Percentiles rank a stretch among this genome's conserved stretches.
Evolutionary conservation across 2,329 filamentous ascomycete species (phyloP).

Genomic region (Colletotrichum lindemuthianum): DNA sequence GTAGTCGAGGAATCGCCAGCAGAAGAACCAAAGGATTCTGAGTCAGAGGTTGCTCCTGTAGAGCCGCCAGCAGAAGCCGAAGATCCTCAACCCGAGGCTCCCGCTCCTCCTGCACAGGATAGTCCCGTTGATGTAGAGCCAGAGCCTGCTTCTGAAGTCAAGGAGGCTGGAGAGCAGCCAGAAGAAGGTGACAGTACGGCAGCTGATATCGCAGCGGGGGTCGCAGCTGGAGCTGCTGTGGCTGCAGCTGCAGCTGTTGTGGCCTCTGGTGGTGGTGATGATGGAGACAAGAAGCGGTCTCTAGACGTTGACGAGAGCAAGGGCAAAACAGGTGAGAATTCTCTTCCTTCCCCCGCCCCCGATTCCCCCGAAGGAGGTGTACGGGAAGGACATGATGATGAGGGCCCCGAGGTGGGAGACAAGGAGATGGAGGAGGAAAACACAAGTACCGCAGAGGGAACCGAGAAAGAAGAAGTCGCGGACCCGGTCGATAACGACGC

Average conservation of each 20-base stretch:
- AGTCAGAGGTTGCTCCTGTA: neutral
- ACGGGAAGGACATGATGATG: constrained; percentile 32
- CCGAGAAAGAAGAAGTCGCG: constrained; percentile 20
- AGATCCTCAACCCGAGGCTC: constrained; percentile 2
- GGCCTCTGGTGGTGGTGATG: neutral
- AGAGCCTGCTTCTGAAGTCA: constrained; percentile 13
- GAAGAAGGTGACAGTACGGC: constrained; percentile 2
- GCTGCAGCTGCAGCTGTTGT: neutral
- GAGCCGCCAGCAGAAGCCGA: neutral
- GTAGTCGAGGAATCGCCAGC: neutral
- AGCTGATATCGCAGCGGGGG: constrained; percentile 11
- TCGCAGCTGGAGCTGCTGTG: constrained; percentile 1
- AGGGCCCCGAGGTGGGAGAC: constrained; percentile 8
- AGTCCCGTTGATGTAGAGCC: neutral
- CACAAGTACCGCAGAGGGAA: constrained; percentile 34
- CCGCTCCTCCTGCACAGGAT: constrained; percentile 1
- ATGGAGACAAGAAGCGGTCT: neutral
- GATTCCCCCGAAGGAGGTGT: constrained; percentile 39
- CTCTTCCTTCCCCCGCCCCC: constrained; percentile 42
- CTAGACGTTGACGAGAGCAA: constrained; percentile 36
- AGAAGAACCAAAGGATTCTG: constrained; percentile 4
- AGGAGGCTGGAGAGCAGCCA: constrained; percentile 10
- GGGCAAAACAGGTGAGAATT: constrained; percentile 44
- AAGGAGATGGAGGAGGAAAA: constrained; percentile 21
- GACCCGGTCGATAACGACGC: neutral